A percentile compares a stretch with the other conserved stretches of the same genome.
phyloP scores from a whole-genome alignment of 164 flowering plant genomes.

The Kalanchoe fedtschenkoi region DNA sequence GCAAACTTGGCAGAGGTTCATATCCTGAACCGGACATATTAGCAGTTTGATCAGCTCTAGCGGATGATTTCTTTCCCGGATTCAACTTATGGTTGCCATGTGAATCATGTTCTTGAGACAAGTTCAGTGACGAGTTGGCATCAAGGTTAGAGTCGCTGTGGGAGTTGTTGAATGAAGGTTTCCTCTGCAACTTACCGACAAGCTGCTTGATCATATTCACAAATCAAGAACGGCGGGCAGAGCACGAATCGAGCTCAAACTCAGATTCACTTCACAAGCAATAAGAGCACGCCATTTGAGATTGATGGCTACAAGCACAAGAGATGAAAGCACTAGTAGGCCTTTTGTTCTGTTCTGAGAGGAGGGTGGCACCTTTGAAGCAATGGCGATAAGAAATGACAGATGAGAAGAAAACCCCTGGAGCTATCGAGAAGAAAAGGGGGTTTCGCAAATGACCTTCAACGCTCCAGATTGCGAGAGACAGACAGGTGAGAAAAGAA shows the following conservation, averaged over 20 bases:
- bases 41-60: too few species aligned
- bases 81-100: too few species aligned
- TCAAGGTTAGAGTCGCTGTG: too few species aligned
- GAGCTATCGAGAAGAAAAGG: not conserved
- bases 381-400: slow-evolving; percentile 4
- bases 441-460: not conserved
- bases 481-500: not conserved
- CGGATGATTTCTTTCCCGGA: too few species aligned
- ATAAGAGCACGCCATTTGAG: not conserved
- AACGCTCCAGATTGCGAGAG: slow-evolving; percentile 4
- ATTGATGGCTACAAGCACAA: too few species aligned
- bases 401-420: not conserved
- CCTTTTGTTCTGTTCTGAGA: too few species aligned
- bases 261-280: not conserved
- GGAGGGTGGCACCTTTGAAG: not conserved
- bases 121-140: too few species aligned
- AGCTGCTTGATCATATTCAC: slow-evolving; percentile 65
- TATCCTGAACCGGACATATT: too few species aligned
- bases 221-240: slow-evolving; percentile 18
- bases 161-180: slow-evolving; percentile 58
- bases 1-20: not conserved
- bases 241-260: too few species aligned
- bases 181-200: slow-evolving; percentile 60
- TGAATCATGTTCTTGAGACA: too few species aligned
- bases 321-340: not conserved